phyloP scores from a whole-genome alignment of 768 basidiomycete species.

The Serendipita sp. region DNA sequence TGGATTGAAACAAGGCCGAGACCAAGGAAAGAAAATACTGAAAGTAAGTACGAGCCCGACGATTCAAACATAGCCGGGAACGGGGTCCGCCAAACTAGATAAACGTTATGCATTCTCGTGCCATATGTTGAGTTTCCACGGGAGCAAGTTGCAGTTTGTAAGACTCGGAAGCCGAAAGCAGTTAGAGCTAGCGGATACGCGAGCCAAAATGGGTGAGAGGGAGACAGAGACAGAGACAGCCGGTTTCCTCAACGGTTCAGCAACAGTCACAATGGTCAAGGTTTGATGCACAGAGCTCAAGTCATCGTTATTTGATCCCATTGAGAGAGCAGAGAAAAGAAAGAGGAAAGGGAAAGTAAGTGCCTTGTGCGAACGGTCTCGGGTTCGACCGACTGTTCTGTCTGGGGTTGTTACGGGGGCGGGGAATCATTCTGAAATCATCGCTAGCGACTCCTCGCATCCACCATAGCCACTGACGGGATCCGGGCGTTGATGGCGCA shows the following conservation, averaged over 20 bases:
- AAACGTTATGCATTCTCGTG: background rate
- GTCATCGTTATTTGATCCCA: too few relatives aligned
- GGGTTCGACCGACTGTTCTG: background rate
- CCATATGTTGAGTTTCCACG: background rate
- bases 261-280: background rate
- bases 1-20: too few relatives aligned
- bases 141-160: background rate
- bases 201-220: background rate
- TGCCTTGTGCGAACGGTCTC: background rate
- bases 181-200: background rate
- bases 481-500: constrained; percentile 2
- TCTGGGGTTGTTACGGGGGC: too few relatives aligned
- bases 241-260: background rate
- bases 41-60: too few relatives aligned
- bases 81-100: background rate
- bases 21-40: too few relatives aligned
- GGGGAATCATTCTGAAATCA: background rate
- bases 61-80: too few relatives aligned
- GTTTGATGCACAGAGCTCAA: too few relatives aligned
- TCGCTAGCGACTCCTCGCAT: background rate
- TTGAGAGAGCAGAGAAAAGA: too few relatives aligned
- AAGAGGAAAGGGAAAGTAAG: too few relatives aligned
- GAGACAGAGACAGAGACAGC: background rate
- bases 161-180: background rate
- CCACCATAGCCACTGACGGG: background rate